phyloP scores from a whole-genome alignment of 371 early-diverging fungal genomes.

The Mortierella sp. region DNA sequence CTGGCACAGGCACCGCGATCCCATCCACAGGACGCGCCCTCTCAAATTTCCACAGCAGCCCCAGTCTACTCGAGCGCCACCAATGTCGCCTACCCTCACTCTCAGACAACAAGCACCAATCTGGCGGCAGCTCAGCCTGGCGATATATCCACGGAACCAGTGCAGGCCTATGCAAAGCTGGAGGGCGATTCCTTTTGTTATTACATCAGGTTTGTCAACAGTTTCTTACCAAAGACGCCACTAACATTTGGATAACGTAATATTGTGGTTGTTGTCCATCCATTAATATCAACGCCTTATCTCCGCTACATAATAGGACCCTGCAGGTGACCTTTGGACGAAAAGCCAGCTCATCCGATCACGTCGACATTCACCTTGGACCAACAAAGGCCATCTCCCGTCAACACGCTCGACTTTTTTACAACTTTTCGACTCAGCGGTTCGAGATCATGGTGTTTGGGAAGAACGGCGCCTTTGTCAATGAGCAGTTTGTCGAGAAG shows the following conservation, averaged over 20 bases:
- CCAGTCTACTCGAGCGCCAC: conserved; percentile 2
- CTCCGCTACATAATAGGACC: no score
- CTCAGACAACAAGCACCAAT: conserved; percentile 25
- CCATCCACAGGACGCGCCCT: no score
- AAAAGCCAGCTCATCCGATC: conserved; percentile 66
- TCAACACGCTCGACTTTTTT: conserved; percentile 87
- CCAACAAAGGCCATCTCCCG: conserved; percentile 87
- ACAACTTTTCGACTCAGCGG: conserved; percentile 82
- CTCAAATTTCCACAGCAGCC: no score
- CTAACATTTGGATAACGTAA: no score
- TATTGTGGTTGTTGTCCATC: no score
- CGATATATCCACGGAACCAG: conserved; percentile 61
- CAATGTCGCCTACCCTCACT: conserved; percentile 13
- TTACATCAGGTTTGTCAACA: conserved; percentile 71
- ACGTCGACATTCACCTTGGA: conserved; percentile 87
- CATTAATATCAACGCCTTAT: no score
- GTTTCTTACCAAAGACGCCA: neutral
- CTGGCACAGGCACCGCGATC: no score
- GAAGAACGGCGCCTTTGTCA: conserved; percentile 89
- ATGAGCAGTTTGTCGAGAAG: conserved; percentile 80
- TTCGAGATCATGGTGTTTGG: conserved; percentile 89
- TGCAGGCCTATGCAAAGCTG: conserved; percentile 92
- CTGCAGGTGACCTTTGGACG: conserved; percentile 84
- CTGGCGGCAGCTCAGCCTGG: conserved; percentile 16
- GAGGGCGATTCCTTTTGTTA: conserved; percentile 88